A percentile compares a stretch with the other conserved stretches of the same genome.
Evolutionary conservation across 1,284 basidiomycete genomes (phyloP).

Genomic region (Butyriboletus appendiculatus): DNA sequence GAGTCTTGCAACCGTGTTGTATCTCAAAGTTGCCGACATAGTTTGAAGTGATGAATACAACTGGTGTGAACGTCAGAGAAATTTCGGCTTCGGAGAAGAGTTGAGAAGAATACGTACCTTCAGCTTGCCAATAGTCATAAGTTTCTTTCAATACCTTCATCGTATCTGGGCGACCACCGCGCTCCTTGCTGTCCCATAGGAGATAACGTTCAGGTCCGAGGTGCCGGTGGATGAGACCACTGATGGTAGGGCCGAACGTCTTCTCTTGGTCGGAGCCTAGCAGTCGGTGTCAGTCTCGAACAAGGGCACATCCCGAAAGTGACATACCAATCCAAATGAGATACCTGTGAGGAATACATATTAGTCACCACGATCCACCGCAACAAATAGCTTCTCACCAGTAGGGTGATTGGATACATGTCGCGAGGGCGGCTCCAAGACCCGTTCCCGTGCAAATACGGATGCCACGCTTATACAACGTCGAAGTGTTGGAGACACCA

Average conservation of each 20-base stretch:
- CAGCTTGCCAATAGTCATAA: slow-evolving; percentile 66
- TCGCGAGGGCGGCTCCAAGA: slow-evolving; percentile 73
- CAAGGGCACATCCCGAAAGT: background rate
- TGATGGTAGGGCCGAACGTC: slow-evolving; percentile 76
- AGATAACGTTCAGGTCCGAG: slow-evolving; percentile 67
- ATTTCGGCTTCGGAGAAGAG: background rate
- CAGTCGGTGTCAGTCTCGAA: slow-evolving; percentile 2
- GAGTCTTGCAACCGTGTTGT: slow-evolving; percentile 76
- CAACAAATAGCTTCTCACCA: slow-evolving; percentile 47
- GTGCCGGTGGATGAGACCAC: slow-evolving; percentile 63
- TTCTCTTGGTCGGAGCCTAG: slow-evolving; percentile 74
- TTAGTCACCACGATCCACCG: slow-evolving; percentile 10
- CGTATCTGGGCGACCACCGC: slow-evolving; percentile 72
- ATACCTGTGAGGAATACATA: slow-evolving; percentile 46
- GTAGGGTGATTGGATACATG: slow-evolving; percentile 67
- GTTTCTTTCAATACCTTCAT: slow-evolving; percentile 74
- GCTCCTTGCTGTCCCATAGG: slow-evolving; percentile 71
- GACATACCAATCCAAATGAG: slow-evolving; percentile 74
- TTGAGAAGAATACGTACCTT: slow-evolving; percentile 45
- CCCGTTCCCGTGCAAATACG: slow-evolving; percentile 80
- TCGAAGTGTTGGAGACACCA: slow-evolving; percentile 77
- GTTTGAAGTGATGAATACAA: slow-evolving; percentile 79
- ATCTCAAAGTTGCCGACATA: slow-evolving; percentile 72
- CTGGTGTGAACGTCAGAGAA: slow-evolving; percentile 36
- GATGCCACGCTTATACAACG: slow-evolving; percentile 71